Base-by-base conservation (phyloP, 768 basidiomycete genomes). In the Mrakia hoshinonis region DNA sequence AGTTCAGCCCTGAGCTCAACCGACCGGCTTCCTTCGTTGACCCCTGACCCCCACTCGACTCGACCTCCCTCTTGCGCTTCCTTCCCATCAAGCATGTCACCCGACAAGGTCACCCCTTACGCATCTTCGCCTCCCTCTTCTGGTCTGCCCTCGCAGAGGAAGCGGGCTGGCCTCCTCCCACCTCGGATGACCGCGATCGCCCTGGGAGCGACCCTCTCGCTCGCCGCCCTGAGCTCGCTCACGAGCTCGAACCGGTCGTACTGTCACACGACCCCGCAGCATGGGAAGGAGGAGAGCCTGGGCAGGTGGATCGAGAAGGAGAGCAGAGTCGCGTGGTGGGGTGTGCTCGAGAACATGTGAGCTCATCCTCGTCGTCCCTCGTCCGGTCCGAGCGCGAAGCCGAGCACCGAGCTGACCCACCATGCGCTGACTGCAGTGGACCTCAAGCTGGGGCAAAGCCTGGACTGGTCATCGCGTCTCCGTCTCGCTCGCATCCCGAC, bases 401-500 rank as follows among this genome's bases (percentile, higher is more conserved):
- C 26, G 39, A 46, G 5, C n/a, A 11, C 15, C 15, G 13, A 12
- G 29, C 24, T 49, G 24, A 31, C 34, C 15, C n/a, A 26, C n/a
- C 49, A 3, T 47, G 11, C 11, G 11, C n/a, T 26, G 43, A 26
- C 11, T 64, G 24, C 70, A 79, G 78, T 26, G 80, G 80, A 20
- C 77, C 80, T 3, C 67, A 67, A 9, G 74, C 75, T 2, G 79
- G 79, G 13, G 80, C 79, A 0, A 43, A n/a, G 13, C 79, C 79
- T 39, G 80, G 80, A 12, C 62, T 81, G 29, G 77, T 79, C 15
- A 75, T 81, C 29, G 80, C 80, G 24, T 78, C 77, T 64, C 78
- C 79, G 0, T 77, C 75, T 55, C 75, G 60, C 1, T 72, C 75
- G 36, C 72, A 78, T 13, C 80, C 79, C 0, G 77, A 81, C 63